Evolutionary conservation across 192 early-diverging fungal genomes (phyloP).

Genomic region (Entomortierella chlamydospora): DNA sequence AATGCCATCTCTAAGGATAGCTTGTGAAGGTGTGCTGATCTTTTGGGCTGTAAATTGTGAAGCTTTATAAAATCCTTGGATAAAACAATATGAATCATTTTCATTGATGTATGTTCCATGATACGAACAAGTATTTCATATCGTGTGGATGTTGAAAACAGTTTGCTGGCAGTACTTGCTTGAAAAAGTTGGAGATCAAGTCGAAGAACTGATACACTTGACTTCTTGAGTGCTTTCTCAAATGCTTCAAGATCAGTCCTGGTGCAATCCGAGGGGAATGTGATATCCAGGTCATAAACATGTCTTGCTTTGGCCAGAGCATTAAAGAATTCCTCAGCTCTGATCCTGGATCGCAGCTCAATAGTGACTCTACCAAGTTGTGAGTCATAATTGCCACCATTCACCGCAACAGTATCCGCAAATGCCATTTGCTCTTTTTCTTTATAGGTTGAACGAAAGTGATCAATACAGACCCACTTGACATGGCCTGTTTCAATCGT

Average conservation of each 20-base stretch:
- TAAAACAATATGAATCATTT: not conserved
- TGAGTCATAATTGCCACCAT: too few species aligned
- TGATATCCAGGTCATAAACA: not conserved
- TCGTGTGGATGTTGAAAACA: not conserved
- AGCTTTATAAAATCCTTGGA: not conserved
- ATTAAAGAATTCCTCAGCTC: not conserved
- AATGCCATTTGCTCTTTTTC: not conserved
- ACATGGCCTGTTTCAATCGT: not conserved
- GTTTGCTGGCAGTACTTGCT: not conserved
- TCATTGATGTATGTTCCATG: constrained; percentile 5
- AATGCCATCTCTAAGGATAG: constrained; percentile 8
- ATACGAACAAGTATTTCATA: constrained; percentile 1
- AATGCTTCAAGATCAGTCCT: constrained; percentile 3
- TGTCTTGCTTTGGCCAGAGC: too few species aligned
- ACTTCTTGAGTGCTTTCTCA: constrained; percentile 3
- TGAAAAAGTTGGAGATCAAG: constrained; percentile 14
- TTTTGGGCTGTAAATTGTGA: not conserved
- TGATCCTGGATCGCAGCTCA: not conserved
- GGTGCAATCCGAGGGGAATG: not conserved
- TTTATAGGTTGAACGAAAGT: not conserved
- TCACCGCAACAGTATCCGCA: too few species aligned
- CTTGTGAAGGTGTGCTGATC: constrained; percentile 1
- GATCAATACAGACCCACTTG: constrained; percentile 10
- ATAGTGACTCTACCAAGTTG: not conserved
- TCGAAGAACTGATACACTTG: constrained; percentile 17